A percentile compares a stretch with the other conserved stretches of the same genome.
Evolutionary conservation across 495 filamentous ascomycete genomes (phyloP).

Genomic region (Cudoniella acicularis): DNA sequence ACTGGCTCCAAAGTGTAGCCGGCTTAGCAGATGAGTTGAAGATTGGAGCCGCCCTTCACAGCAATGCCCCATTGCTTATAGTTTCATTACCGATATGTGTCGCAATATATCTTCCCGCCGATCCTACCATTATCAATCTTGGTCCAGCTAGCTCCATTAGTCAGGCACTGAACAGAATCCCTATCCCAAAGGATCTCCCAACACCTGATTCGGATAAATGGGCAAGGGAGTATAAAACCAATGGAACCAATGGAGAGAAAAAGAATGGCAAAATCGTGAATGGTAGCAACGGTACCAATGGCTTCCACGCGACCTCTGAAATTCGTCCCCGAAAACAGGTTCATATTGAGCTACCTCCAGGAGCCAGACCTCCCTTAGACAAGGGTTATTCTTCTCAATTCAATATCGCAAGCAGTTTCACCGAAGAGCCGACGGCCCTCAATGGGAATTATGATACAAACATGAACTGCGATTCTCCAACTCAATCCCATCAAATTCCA

Average conservation of each 20-base stretch:
- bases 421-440: not conserved
- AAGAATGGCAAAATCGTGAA: not conserved
- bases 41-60: slow-evolving; percentile 16
- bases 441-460: not conserved
- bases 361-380: not conserved
- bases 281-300: not conserved
- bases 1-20: slow-evolving; percentile 6
- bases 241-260: not conserved
- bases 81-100: slow-evolving; percentile 15
- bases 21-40: slow-evolving; percentile 6
- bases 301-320: not conserved
- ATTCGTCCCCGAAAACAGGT: slow-evolving; percentile 9
- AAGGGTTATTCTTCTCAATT: slow-evolving; percentile 5
- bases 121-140: slow-evolving; percentile 9
- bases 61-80: slow-evolving; percentile 10
- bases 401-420: slow-evolving; percentile 1
- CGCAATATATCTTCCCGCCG: slow-evolving; percentile 10
- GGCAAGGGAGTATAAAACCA: not conserved
- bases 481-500: slow-evolving; percentile 12
- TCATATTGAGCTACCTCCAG: not conserved
- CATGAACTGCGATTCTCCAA: not conserved
- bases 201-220: slow-evolving; percentile 9
- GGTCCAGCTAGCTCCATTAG: slow-evolving; percentile 7
- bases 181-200: slow-evolving; percentile 7
- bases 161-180: not conserved